Conservation (phyloP, 305 asterid species). For the Euphrasia arctica region DNA sequence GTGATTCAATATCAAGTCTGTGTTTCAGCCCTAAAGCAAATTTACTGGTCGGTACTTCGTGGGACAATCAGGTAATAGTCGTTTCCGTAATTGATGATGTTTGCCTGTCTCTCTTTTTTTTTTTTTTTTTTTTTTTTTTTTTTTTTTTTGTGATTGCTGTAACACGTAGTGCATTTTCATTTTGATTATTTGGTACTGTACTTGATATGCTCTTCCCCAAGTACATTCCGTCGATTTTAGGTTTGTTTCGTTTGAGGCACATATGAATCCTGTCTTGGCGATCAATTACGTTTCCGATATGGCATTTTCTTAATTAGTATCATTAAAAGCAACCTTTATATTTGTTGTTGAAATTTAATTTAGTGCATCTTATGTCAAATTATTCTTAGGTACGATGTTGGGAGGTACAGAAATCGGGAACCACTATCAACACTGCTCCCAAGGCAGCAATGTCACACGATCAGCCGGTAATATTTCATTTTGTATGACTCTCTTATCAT, state of each 20-base stretch:
- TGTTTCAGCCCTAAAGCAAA: slow-evolving; percentile 40
- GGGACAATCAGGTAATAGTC: slow-evolving; percentile 41
- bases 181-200: background rate
- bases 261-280: background rate
- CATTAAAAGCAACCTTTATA: background rate
- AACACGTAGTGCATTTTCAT: background rate
- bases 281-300: slow-evolving; percentile 5
- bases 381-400: slow-evolving; percentile 39
- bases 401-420: slow-evolving; percentile 36
- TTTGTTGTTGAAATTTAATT: slow-evolving; percentile 6
- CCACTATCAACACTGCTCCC: slow-evolving; percentile 29
- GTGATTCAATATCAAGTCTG: slow-evolving; percentile 37
- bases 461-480: slow-evolving; percentile 29
- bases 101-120: no score
- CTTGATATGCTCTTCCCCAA: background rate
- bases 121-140: no score
- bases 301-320: background rate
- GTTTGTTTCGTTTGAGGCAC: background rate
- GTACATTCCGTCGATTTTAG: background rate
- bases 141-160: background rate
- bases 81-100: background rate
- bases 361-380: slow-evolving; percentile 7
- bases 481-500: background rate
- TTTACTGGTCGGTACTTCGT: slow-evolving; percentile 38
- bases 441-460: slow-evolving; percentile 37